Conservation (phyloP, 2,329 filamentous ascomycete species). For the Fusarium sp. region DNA sequence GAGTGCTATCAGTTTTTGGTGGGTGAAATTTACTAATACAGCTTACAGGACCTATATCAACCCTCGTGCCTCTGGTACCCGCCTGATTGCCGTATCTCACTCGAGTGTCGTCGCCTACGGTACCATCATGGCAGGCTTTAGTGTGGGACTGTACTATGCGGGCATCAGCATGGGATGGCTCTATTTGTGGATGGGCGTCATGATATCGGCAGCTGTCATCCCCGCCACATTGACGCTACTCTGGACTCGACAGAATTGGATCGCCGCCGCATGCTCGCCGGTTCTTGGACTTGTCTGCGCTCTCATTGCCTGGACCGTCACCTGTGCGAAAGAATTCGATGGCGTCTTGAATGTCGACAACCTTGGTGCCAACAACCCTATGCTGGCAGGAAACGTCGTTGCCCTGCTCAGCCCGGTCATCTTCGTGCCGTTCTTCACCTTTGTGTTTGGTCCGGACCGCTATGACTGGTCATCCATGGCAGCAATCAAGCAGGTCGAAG, state of each 20-base stretch:
- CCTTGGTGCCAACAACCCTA: slow-evolving; percentile 87
- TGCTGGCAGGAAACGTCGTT: slow-evolving; percentile 89
- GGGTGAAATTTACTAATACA: rapidly evolving
- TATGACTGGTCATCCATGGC: slow-evolving; percentile 93
- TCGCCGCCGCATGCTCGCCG: slow-evolving; percentile 78
- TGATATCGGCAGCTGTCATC: slow-evolving; percentile 88
- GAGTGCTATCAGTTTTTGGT: not conserved
- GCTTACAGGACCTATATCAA: slow-evolving; percentile 67
- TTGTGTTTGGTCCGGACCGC: slow-evolving; percentile 71
- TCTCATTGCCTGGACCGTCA: slow-evolving; percentile 83
- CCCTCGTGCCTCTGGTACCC: slow-evolving; percentile 80
- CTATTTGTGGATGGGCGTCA: slow-evolving; percentile 92
- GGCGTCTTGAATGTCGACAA: slow-evolving; percentile 79
- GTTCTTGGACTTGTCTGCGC: slow-evolving; percentile 77
- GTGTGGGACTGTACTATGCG: slow-evolving; percentile 80
- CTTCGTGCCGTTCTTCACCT: slow-evolving; percentile 83
- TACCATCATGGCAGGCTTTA: slow-evolving; percentile 83
- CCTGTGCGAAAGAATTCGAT: slow-evolving; percentile 75
- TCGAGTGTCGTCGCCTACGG: slow-evolving; percentile 80
- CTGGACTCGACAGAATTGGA: slow-evolving; percentile 85
- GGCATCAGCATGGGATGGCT: slow-evolving; percentile 91
- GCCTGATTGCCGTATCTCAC: slow-evolving; percentile 86
- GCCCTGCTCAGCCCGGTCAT: slow-evolving; percentile 84
- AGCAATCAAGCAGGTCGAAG: slow-evolving; percentile 83
- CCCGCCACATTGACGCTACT: slow-evolving; percentile 85